A percentile compares a stretch with the other conserved stretches of the same genome.
These are phyloP conservation scores for Tuber umbilicatum DNA, from an alignment of 495 filamentous ascomycete species.

Conservation along the genomic window DNA sequence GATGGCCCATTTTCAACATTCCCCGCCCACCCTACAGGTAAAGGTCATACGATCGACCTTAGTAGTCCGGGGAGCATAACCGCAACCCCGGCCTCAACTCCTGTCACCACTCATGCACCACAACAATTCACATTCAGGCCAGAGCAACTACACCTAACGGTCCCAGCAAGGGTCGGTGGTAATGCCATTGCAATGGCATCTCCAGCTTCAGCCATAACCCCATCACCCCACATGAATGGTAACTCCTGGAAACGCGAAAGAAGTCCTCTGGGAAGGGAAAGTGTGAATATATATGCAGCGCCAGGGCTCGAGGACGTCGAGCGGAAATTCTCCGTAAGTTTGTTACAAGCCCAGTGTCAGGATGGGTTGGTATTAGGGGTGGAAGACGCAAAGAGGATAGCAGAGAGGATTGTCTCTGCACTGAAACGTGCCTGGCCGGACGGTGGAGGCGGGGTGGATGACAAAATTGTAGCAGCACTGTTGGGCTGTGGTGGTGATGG, in stretches of 20 bases:
- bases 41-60: conserved; percentile 31
- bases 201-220: conserved; percentile 30
- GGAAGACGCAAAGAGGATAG: conserved; percentile 36
- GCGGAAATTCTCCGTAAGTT: conserved; percentile 23
- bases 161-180: conserved; percentile 25
- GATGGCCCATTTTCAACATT: conserved; percentile 85
- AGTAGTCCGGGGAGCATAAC: conserved; percentile 30
- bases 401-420: conserved; percentile 29
- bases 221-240: conserved; percentile 31
- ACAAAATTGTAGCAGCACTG: conserved; percentile 26
- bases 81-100: conserved; percentile 35
- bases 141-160: conserved; percentile 34
- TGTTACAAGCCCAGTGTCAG: conserved; percentile 26
- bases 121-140: conserved; percentile 37
- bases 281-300: conserved; percentile 13
- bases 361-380: conserved; percentile 12
- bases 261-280: conserved; percentile 22
- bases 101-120: conserved; percentile 33
- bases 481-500: conserved; percentile 25
- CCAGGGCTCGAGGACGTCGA: conserved; percentile 28
- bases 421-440: conserved; percentile 31
- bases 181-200: conserved; percentile 33
- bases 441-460: conserved; percentile 20
- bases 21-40: conserved; percentile 58
- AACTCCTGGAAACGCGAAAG: conserved; percentile 35